Conservation (phyloP, 176 grass and related monocot genomes). For the Phragmites australis region DNA sequence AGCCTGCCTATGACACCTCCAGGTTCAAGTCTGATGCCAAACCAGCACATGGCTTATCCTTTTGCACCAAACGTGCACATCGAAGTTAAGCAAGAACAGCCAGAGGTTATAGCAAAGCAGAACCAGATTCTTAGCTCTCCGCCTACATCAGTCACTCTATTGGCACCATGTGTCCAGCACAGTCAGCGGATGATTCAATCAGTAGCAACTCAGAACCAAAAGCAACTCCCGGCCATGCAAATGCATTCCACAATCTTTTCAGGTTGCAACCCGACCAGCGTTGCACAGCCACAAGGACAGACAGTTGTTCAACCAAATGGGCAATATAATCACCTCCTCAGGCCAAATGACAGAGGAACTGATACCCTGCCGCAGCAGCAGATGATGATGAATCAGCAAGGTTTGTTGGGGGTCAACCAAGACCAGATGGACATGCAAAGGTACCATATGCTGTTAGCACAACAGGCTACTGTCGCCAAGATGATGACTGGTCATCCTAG, state of each 20-base stretch:
- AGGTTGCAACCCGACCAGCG: background rate
- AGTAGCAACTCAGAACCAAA: background rate
- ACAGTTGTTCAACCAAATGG: background rate
- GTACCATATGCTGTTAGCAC: background rate
- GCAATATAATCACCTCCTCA: background rate
- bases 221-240: background rate
- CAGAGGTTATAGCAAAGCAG: background rate
- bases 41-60: slow-evolving; percentile 1
- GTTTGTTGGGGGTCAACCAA: slow-evolving; percentile 4
- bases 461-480: background rate
- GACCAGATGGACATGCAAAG: background rate
- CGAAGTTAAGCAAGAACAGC: background rate
- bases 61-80: background rate
- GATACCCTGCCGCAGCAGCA: background rate
- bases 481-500: background rate
- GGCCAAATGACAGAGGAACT: background rate
- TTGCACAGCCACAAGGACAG: background rate
- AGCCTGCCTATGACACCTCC: background rate
- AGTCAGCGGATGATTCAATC: background rate
- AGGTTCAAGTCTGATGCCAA: background rate
- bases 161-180: background rate
- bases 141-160: background rate
- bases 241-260: background rate
- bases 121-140: background rate
- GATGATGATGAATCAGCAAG: slow-evolving; percentile 18